Evolutionary conservation across 306 rosid genomes (phyloP).

Genomic region (Trichosanthes cucumerina): DNA sequence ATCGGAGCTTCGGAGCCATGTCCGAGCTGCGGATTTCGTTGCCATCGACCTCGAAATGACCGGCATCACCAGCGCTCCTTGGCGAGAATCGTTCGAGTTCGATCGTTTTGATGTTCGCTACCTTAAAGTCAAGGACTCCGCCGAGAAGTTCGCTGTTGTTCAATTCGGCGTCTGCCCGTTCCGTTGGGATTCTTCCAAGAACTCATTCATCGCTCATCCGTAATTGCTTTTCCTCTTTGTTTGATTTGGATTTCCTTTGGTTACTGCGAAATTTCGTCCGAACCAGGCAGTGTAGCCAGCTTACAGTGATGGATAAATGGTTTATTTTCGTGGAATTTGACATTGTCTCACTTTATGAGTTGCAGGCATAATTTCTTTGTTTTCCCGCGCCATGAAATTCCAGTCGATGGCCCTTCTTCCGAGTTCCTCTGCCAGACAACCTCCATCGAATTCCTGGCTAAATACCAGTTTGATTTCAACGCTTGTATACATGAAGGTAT

Average conservation of each 20-base stretch:
- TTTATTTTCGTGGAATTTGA: neutral
- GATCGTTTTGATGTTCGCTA: constrained; percentile 80
- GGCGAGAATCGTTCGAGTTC: constrained; percentile 76
- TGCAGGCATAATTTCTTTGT: constrained; percentile 78
- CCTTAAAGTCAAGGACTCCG: constrained; percentile 86
- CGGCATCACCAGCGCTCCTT: constrained; percentile 84
- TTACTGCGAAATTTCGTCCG: neutral
- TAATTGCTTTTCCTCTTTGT: constrained; percentile 9
- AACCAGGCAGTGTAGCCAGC: neutral
- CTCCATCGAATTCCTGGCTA: constrained; percentile 84
- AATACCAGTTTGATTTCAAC: constrained; percentile 85
- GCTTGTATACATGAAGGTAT: constrained; percentile 75
- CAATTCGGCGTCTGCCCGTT: constrained; percentile 93
- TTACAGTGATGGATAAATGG: neutral
- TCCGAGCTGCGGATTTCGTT: constrained; percentile 68
- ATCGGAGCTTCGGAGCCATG: constrained; percentile 52
- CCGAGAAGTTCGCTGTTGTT: constrained; percentile 70
- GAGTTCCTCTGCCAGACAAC: constrained; percentile 91
- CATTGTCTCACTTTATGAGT: neutral
- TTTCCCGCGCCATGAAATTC: constrained; percentile 74
- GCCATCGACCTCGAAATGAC: constrained; percentile 96
- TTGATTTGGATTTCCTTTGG: neutral
- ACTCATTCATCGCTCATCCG: constrained; percentile 70
- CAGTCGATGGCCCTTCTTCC: constrained; percentile 29
- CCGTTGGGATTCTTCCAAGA: constrained; percentile 62